Base-by-base conservation (phyloP, 371 early-diverging fungal genomes). In the Dichotomocladium elegans region DNA sequence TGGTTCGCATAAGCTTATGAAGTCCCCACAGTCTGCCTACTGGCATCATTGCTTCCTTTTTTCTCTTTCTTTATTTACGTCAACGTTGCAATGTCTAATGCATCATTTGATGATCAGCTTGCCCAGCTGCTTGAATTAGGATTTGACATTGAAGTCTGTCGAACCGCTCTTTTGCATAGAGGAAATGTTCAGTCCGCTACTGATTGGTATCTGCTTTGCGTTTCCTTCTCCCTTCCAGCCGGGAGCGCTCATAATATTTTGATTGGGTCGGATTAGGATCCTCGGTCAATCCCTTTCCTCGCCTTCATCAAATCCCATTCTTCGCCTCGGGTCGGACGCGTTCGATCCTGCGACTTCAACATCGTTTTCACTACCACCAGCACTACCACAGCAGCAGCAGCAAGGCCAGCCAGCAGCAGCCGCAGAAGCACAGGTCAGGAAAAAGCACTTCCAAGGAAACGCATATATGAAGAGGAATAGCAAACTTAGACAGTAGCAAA, bases 71-170 rank as follows among this genome's bases (percentile, higher is more conserved):
- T n/a, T n/a, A n/a, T n/a, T n/a, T n/a, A n/a, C n/a, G n/a, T n/a
- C n/a, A n/a, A n/a, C n/a, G n/a, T n/a, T n/a, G n/a, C n/a, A n/a
- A n/a, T n/a, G n/a, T n/a, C n/a, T n/a, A n/a, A n/a, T n/a, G n/a
- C n/a, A n/a, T n/a, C n/a, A n/a, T n/a, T n/a, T n/a, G 54, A 58
- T 37, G 55, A 34, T 8, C 24, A 64, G 31, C 49, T 71, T 7
- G 71, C 63, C 8, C 67, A 68, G 41, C 51, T 72, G 6, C 17
- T 72, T 8, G 43, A 58, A 24, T 51, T 72, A 15, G 72, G 72
- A 2, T 72, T 66, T 34, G 62, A 68, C 27, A 25, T 72, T 4
- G 66, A 68, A 2, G 28, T 63, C 4, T 68, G 72, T 15, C 53
- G 49, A 48, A 51, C 55, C 24, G 72, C 72, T 11, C 37, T 72